Evolutionary conservation across 305 asterid genomes (phyloP), one percentile per base, ranked within the genome.

Genomic region (Salvia sclarea): DNA sequence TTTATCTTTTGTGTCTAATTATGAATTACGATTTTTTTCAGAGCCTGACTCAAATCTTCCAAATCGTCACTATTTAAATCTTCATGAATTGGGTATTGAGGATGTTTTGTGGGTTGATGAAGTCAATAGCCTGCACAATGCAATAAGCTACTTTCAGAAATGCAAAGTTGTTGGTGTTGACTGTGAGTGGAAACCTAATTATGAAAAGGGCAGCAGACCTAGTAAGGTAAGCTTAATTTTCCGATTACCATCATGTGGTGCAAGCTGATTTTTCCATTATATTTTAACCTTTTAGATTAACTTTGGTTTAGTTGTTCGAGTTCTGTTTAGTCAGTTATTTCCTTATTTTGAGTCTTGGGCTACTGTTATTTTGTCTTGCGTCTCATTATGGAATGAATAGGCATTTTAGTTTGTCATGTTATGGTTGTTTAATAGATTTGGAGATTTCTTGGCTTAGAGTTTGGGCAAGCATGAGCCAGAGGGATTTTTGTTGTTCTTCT

Each of bases 131-230:
- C 79, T 94, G 78, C 82, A 38, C 65, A 85, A 73, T 64, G 96
- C 98, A 72, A 78, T 84, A 63, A 3, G 59, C 66, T 73, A 89
- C 77, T 77, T 94, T 17, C 86, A 86, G 84, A 83, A 79, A 71
- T 91, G 92, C 79, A 89, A 91, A 84, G 86, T 94, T 64, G 66
- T 94, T 45, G 99, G 99, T 58, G 20, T 94, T 74, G 99, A 94
- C 76, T 91, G 96, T 78, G 99, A 94, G 76, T 94, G 99, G 99
- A 91, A 87, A 78, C 98, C 98, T 61, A 87, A 76, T 77, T 91
- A 83, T 68, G 90, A 63, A 76, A 94, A 91, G 81, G 98, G 98
- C 53, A 80, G 89, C 83, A 67, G 11, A 62, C 86, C 88, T 58
- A 89, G 74, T 76, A 89, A 91, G 97, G 99, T 94, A 78, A 70